Percentiles rank a stretch among this genome's conserved stretches.
phyloP scores from a whole-genome alignment of 768 basidiomycete species.

The Cubamyces sp. region DNA sequence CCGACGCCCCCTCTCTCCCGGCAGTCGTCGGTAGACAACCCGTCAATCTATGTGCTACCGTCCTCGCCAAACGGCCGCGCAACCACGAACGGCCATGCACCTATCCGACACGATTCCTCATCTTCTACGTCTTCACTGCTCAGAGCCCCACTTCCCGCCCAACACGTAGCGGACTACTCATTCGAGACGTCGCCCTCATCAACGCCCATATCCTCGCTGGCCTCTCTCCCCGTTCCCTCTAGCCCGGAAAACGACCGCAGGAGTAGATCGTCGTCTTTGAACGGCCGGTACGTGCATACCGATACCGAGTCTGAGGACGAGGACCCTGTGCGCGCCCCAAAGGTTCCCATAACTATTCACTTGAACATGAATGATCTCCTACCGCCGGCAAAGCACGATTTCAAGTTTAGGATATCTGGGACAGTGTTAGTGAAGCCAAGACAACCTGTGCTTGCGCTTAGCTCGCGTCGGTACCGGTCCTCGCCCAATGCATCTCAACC shows the following conservation, averaged over 20 bases:
- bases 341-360: slow-evolving; percentile 70
- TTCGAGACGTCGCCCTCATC: slow-evolving; percentile 70
- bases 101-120: slow-evolving; percentile 30
- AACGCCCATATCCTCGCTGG: slow-evolving; percentile 44
- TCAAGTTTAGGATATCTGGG: slow-evolving; percentile 69
- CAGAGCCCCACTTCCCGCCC: slow-evolving; percentile 71
- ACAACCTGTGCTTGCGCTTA: slow-evolving; percentile 23
- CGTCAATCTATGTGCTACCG: slow-evolving; percentile 29
- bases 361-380: slow-evolving; percentile 80
- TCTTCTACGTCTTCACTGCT: slow-evolving; percentile 54
- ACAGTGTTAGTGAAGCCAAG: slow-evolving; percentile 61
- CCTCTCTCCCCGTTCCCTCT: slow-evolving; percentile 43
- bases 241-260: slow-evolving; percentile 39
- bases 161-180: slow-evolving; percentile 70
- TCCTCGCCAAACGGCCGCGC: slow-evolving; percentile 29
- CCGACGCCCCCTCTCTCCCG: slow-evolving; percentile 43
- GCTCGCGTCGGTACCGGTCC: slow-evolving; percentile 18
- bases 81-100: slow-evolving; percentile 19
- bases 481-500: slow-evolving; percentile 22
- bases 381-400: slow-evolving; percentile 62
- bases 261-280: slow-evolving; percentile 45
- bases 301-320: slow-evolving; percentile 33
- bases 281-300: slow-evolving; percentile 24
- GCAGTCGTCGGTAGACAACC: slow-evolving; percentile 41
- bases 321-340: slow-evolving; percentile 45